A percentile compares a stretch with the other conserved stretches of the same genome.
Conservation (phyloP, 352 stramenopile species). For the Globisporangium paddicum region DNA sequence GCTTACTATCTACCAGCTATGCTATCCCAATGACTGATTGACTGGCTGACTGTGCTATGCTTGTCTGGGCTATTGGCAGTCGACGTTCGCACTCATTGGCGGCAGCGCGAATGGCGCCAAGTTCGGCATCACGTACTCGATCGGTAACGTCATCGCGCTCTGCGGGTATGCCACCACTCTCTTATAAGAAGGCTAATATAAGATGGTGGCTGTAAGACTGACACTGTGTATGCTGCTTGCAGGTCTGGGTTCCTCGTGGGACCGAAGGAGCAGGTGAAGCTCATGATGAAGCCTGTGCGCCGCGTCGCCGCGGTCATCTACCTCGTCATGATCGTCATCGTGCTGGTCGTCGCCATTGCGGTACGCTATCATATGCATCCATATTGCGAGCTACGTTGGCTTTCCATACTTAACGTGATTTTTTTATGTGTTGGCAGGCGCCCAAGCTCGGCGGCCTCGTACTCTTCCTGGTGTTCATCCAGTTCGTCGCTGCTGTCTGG, state of each 20-base stretch:
- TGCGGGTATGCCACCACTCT: constrained; percentile 45
- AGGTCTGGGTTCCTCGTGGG: constrained; percentile 82
- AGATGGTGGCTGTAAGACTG: not conserved
- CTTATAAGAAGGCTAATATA: too few species aligned
- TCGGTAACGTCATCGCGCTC: constrained; percentile 81
- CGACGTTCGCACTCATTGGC: constrained; percentile 71
- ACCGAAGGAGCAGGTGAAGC: constrained; percentile 75
- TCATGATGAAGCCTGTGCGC: constrained; percentile 85
- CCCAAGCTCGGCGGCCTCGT: constrained; percentile 69
- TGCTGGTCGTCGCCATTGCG: constrained; percentile 64
- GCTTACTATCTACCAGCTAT: not conserved
- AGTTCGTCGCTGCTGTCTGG: constrained; percentile 73
- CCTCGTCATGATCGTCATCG: constrained; percentile 70
- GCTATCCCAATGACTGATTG: too few species aligned
- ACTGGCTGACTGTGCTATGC: not conserved
- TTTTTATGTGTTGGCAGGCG: constrained; percentile 21
- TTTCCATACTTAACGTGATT: not conserved
- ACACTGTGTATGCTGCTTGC: not conserved
- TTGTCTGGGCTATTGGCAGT: constrained; percentile 31
- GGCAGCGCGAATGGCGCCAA: constrained; percentile 65
- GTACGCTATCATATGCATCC: too few species aligned
- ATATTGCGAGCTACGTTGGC: not conserved
- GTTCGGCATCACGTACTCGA: constrained; percentile 79
- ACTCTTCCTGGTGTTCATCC: constrained; percentile 72
- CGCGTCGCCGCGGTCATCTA: constrained; percentile 72